Evolutionary conservation across 2,329 filamentous ascomycete species (phyloP), one percentile per base, ranked within the genome.

Genomic region (Fusarium xyrophilum): DNA sequence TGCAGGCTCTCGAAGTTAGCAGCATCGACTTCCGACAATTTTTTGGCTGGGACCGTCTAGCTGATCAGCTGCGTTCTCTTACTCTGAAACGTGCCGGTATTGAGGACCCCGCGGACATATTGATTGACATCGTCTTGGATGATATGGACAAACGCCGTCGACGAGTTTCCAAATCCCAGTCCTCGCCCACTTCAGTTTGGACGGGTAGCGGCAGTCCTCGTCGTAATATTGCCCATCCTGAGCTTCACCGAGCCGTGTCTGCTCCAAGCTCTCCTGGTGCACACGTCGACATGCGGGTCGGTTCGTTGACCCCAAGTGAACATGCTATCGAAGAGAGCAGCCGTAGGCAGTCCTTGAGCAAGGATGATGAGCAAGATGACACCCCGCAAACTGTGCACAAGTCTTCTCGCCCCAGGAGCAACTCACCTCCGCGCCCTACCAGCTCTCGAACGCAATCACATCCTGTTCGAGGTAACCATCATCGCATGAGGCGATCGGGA

Each of bases 1-100:
- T 98, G 56, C 95, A 95, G 79, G 91, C 93, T 25, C 85, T 99
- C 68, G 96, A 99, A 79, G 92, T 99, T 55, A 94, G 91, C 81
- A 94, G 96, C 80, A 91, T 98, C 76, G 96, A 99, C 79, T 97
- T 97, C 77, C 89, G 96, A 65, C 94, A 97, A 73, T 97, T 98
- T 81, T 97, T 93, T 79, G 96, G 96, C 60, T 99, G 96, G 96
- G 95, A 99, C 77, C 89, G 92, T 61, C 82, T 98, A 58, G 92
- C 96, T 12, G 96, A 99, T 76, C 94, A 97, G 78, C 82, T 99
- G 67, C 90, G 93, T 63, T 96, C 93, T 66, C 84, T 99, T 68
- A 96, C 92, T 5, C 84, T 99, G 69, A 97, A 93, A 81, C 89
- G 93, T 71, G 95, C 92, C 57, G 89, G 90, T 67, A 85, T 99